Conservation (phyloP, 1,139 yeast species). For the Nakaseomyces kungkrabaensis region DNA sequence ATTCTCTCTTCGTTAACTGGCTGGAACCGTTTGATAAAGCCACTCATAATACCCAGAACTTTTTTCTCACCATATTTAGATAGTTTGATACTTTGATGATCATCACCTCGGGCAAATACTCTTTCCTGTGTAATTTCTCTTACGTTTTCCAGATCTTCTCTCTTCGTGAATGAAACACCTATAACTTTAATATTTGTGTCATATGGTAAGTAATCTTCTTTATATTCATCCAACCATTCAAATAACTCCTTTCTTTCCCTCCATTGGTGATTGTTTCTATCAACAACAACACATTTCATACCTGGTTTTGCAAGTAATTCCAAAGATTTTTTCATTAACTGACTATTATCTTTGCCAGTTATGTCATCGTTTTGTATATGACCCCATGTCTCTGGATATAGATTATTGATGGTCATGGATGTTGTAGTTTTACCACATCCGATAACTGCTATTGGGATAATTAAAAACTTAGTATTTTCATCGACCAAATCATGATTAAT, state of each 20-base stretch:
- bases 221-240: constrained; percentile 38
- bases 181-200: constrained; percentile 40
- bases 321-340: constrained; percentile 44
- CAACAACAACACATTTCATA: constrained; percentile 53
- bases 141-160: constrained; percentile 26
- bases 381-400: constrained; percentile 54
- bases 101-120: constrained; percentile 66
- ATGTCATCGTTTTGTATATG: constrained; percentile 84
- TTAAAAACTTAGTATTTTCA: constrained; percentile 41
- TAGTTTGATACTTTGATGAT: constrained; percentile 76
- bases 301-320: constrained; percentile 31
- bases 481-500: constrained; percentile 27
- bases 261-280: constrained; percentile 70
- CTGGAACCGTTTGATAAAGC: constrained; percentile 64
- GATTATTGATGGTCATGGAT: constrained; percentile 44
- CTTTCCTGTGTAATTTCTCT: constrained; percentile 46
- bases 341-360: constrained; percentile 37
- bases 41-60: constrained; percentile 56
- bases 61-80: constrained; percentile 37
- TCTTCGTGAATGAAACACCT: constrained; percentile 59
- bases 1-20: constrained; percentile 36
- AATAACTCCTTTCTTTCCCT: constrained; percentile 64
- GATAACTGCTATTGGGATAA: constrained; percentile 79
- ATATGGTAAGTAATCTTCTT: constrained; percentile 33
- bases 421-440: constrained; percentile 96